Evolutionary conservation across 2,329 filamentous ascomycete species (phyloP), one percentile per base, ranked within the genome.

Genomic region (Plenodomus tracheiphilus): DNA sequence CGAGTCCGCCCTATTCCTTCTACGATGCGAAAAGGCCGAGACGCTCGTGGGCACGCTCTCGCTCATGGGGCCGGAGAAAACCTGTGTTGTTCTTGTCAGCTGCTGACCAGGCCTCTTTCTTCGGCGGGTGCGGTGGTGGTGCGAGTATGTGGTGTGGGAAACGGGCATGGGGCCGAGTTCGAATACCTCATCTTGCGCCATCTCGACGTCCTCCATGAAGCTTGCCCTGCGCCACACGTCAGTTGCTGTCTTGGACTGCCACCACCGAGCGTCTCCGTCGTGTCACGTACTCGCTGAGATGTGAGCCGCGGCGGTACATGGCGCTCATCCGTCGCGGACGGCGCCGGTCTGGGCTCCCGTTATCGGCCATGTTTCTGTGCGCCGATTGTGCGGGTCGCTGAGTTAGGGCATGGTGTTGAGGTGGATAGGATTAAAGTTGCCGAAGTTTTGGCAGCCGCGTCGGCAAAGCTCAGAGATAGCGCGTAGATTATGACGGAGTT

Each of bases 21-120:
- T 84, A 51, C 91, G 89, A 72, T 96, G 92, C 40, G 85, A 86
- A 70, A 99, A 99, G 25, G 91, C 88, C n/a, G 91, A 91, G 30
- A 92, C 81, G 68, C 92, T 97, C 10, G 90, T 94, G 1, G 94
- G 94, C n/a, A 99, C 83, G 68, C 91, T 97, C 76, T 99, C 94
- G 46, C 91, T 92, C 65, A 97, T 86, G 6, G 93, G 94, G 6
- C 94, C 94, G 19, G 93, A 87, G 74, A 93, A 99, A 40, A 96
- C 83, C 81, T 83, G 63, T 61, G 66, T 65, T 59, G 51, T 61
- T 28, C 62, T 54, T 64, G 68, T 72, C 68, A 72, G 68, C 62
- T 65, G 66, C 45, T 66, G 64, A 62, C 54, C 58, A 57, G 59
- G 56, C 45, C 45, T 46, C 47, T 40, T 50, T 34, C 45, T 45